These are phyloP conservation scores for Aspergillus caelatus DNA, from an alignment of 2,329 filamentous ascomycete genomes.

Conservation along the genomic window DNA sequence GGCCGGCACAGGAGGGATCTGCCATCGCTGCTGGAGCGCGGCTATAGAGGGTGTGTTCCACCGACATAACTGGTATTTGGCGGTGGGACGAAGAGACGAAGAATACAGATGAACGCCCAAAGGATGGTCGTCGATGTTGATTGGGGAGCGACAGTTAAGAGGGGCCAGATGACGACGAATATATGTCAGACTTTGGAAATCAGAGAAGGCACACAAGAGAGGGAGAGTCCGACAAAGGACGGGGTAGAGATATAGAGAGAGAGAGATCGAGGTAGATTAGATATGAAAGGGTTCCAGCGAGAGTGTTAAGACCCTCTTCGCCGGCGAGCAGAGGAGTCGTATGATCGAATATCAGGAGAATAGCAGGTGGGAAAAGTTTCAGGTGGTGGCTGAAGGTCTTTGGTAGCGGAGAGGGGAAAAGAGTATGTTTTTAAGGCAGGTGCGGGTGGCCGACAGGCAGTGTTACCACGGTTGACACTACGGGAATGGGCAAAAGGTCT, in stretches of 20 bases:
- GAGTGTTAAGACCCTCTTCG: background rate
- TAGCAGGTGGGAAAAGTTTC: background rate
- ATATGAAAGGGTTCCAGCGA: background rate
- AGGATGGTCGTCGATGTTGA: background rate
- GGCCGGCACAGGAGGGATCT: background rate
- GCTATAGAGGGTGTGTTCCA: background rate
- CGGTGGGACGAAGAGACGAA: background rate
- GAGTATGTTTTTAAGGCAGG: background rate
- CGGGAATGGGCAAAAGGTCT: background rate
- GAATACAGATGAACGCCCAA: background rate
- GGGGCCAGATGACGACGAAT: background rate
- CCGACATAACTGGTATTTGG: background rate
- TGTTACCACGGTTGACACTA: background rate
- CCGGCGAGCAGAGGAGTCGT: background rate
- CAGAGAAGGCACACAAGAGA: background rate
- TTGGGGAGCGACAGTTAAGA: background rate
- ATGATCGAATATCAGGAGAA: background rate
- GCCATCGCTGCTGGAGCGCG: background rate
- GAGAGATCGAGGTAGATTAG: background rate
- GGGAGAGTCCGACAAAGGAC: background rate
- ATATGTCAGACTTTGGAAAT: background rate
- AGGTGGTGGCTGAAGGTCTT: background rate
- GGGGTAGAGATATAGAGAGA: background rate
- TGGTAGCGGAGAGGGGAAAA: background rate
- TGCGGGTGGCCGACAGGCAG: background rate